Evolutionary conservation across 352 stramenopile species (phyloP).

Genomic region (Phytopythium chamaehyphon): DNA sequence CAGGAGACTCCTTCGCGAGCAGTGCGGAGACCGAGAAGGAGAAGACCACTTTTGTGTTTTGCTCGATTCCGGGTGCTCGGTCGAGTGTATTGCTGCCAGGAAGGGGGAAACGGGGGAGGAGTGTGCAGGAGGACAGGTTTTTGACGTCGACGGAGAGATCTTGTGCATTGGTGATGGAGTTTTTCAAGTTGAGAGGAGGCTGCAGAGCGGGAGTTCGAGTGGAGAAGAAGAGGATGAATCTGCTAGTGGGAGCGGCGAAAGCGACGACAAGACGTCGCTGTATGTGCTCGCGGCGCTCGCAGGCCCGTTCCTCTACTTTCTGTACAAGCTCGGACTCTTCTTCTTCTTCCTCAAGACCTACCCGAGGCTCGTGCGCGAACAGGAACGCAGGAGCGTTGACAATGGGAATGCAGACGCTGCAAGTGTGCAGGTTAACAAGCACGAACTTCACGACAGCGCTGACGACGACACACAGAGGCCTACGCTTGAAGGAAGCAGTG

Average conservation of each 20-base stretch:
- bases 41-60: conserved; percentile 2
- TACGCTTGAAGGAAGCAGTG: conserved; percentile 24
- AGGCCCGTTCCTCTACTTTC: conserved; percentile 31
- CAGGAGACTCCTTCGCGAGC: background rate
- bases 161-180: background rate
- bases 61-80: background rate
- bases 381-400: background rate
- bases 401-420: background rate
- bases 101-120: background rate
- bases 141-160: conserved; percentile 1
- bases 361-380: conserved; percentile 3
- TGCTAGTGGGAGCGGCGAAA: background rate
- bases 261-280: conserved; percentile 12
- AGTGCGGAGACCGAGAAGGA: background rate
- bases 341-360: conserved; percentile 31
- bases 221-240: background rate
- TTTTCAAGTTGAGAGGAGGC: background rate
- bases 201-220: background rate
- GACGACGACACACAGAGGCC: conserved; percentile 17
- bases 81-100: conserved; percentile 4
- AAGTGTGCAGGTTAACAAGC: background rate
- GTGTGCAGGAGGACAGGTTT: background rate
- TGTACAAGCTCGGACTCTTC: conserved; percentile 33
- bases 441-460: background rate
- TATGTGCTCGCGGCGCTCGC: conserved; percentile 29